Base-by-base conservation (phyloP, 768 basidiomycete genomes). In the Lactarius quietus region DNA sequence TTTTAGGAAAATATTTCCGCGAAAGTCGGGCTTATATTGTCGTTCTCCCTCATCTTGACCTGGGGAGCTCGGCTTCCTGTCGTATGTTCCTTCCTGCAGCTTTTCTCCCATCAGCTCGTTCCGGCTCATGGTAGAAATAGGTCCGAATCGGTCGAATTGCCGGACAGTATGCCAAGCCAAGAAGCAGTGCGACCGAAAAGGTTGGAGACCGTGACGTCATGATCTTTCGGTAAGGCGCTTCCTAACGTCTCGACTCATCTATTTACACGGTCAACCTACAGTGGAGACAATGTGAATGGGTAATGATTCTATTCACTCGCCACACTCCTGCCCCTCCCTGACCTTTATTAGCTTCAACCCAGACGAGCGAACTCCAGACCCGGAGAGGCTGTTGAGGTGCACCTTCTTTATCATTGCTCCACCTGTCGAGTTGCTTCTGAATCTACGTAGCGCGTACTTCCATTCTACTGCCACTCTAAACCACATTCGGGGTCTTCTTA, bases 201-300 rank as follows among this genome's bases (percentile, higher is more conserved):
- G 81, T 95, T 10, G 87, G 85, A 18, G 88, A 87, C 56, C 83
- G 79, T 36, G 85, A 93, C 69, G 89, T 98, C 0, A 76, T 88
- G 58, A 95, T 91, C 74, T 98, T 98, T 76, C 83, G 93, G 93
- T 75, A 36, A 57, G 59, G n/a, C n/a, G 6, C 33, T 39, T 43
- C n/a, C 39, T 6, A 6, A 8, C 43, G 52, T 31, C n/a, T 53
- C 3, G 43, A 12, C 36, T 53, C 26, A 33, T 54, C 6, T 31
- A 35, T n/a, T 6, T 35, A 45, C 12, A 26, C 18, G 26, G 20
- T n/a, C 23, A 20, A 14, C 35, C n/a, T 6, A 28, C 72, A 94
- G 96, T 70, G 97, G 97, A 17, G 96, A 99, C 78, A 98, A 96
- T 71, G 88, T 99, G 53, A 98, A 99, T 71, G 93, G 95, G 85